Conservation (phyloP, 1,284 basidiomycete species). For the Gymnopus androsaceus region DNA sequence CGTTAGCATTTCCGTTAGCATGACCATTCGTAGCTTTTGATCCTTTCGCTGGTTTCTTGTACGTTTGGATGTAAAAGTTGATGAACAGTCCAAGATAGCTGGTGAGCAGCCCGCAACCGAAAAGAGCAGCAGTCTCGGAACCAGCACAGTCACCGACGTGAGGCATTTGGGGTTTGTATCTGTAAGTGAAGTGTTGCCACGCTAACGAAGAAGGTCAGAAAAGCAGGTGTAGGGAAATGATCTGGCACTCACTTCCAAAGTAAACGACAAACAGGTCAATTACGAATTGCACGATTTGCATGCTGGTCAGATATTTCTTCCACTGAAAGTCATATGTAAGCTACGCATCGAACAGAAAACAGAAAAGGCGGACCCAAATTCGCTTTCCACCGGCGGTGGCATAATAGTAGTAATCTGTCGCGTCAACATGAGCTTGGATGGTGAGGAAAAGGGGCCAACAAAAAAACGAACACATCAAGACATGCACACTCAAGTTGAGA, state of each 20-base stretch:
- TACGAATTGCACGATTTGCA: conserved; percentile 96
- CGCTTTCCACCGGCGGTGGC: conserved; percentile 93
- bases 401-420: conserved; percentile 93
- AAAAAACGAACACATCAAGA: conserved; percentile 87
- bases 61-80: conserved; percentile 86
- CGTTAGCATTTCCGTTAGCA: conserved; percentile 38
- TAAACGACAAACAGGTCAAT: conserved; percentile 90
- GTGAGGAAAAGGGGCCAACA: background rate
- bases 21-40: conserved; percentile 42
- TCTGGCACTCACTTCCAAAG: conserved; percentile 81
- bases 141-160: conserved; percentile 84
- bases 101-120: conserved; percentile 87
- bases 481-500: conserved; percentile 93
- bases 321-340: conserved; percentile 54
- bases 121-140: conserved; percentile 83
- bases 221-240: background rate
- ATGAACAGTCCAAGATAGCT: conserved; percentile 92
- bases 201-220: conserved; percentile 44
- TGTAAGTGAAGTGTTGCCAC: conserved; percentile 79
- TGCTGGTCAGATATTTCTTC: conserved; percentile 94
- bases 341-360: conserved; percentile 7
- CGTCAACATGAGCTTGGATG: background rate
- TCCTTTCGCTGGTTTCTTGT: conserved; percentile 61
- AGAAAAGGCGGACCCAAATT: conserved; percentile 79
- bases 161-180: conserved; percentile 64